Base-by-base conservation (phyloP, 306 rosid species). In the Spatholobus suberectus region DNA sequence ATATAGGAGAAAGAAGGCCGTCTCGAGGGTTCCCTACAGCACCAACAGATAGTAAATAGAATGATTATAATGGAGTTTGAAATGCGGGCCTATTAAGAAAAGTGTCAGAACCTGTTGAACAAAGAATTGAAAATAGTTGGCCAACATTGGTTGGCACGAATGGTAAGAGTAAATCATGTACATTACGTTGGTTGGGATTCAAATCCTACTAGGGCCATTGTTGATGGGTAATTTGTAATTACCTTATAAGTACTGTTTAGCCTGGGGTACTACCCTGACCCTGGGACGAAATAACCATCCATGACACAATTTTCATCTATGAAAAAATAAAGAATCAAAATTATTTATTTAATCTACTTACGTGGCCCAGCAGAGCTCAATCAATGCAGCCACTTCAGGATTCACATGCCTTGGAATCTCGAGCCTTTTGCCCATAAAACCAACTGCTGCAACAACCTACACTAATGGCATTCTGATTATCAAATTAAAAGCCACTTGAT, bases 361-460 rank as follows among this genome's bases (percentile, higher is more conserved):
- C 99, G 77, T 59, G 68, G 90, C 91, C 98, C 99, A 95, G 90
- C 97, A 95, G 81, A 83, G 91, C 85, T 92, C 91, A 82, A 95
- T 95, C 83, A 95, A 85, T 46, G 90, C 84, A 83, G 96, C 97
- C 87, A 89, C 90, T 62, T 67, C 76, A 77, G 91, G 91, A 80
- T 89, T 89, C 84, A 90, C 88, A 77, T 85, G 89, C n/a, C 71
- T 90, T 1, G 99, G 98, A 73, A 95, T 92, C 81, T 95, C 96
- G 65, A 90, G 93, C 86, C 93, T 93, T 87, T 80, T 90, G 83
- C 59, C 83, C 88, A 89, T 90, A 80, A 95, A 90, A 70, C 92
- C 99, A 82, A 95, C 98, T 58, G 99, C 99, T 70, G 92, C 96
- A 20, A 95, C 93, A 87, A 95, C 99, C 99, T 95, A 75, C 38